phyloP scores from a whole-genome alignment of 192 early-diverging fungal genomes.

The Pilobolus umbonatus region DNA sequence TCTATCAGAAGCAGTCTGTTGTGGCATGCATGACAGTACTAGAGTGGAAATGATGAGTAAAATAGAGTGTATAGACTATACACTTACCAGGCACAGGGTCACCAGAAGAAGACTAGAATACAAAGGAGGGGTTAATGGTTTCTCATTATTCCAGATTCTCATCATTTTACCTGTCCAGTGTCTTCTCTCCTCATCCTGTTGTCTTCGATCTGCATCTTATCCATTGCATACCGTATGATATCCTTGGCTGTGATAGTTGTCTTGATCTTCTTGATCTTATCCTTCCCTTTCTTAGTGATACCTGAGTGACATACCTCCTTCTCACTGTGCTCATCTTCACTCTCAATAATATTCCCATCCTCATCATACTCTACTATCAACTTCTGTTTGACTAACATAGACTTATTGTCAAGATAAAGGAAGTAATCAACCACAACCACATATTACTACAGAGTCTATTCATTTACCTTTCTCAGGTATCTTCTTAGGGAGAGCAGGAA shows the following conservation, averaged over 20 bases:
- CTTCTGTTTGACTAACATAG: slow-evolving; percentile 23
- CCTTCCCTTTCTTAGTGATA: not conserved
- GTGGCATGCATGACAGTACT: no score
- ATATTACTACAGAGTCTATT: not conserved
- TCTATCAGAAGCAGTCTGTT: not conserved
- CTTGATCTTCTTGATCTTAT: not conserved
- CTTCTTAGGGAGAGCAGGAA: slow-evolving; percentile 20
- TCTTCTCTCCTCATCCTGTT: no score
- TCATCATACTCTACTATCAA: slow-evolving; percentile 31
- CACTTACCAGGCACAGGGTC: not conserved
- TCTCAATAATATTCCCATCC: slow-evolving; percentile 21
- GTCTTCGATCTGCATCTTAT: not conserved
- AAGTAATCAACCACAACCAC: not conserved
- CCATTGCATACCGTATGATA: slow-evolving; percentile 7
- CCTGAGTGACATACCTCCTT: not conserved
- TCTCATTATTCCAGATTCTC: no score
- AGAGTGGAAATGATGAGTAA: no score
- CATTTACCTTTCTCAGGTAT: slow-evolving; percentile 18
- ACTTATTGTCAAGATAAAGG: not conserved
- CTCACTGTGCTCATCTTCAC: slow-evolving; percentile 20
- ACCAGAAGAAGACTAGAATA: not conserved
- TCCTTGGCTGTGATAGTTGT: not conserved
- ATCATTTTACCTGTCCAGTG: no score
- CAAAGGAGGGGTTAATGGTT: not conserved
- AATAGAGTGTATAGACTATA: no score